Evolutionary conservation across 1,284 basidiomycete genomes (phyloP).

Genomic region (Rugosomyces carneus): DNA sequence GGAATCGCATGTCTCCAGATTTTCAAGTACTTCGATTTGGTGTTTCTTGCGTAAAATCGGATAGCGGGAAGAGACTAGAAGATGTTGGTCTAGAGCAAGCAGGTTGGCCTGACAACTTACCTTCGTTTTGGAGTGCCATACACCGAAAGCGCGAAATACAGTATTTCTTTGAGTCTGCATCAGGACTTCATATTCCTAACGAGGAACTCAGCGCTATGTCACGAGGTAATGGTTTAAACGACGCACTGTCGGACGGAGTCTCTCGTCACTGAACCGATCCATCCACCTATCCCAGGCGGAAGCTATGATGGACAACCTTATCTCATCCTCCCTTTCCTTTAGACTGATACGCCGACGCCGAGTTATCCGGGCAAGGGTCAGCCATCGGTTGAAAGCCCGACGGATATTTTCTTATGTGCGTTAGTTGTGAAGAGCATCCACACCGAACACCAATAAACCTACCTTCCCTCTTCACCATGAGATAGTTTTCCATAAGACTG

Average conservation of each 20-base stretch:
- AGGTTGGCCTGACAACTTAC: slow-evolving; percentile 27
- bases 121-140: slow-evolving; percentile 69
- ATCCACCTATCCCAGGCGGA: slow-evolving; percentile 73
- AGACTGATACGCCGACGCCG: slow-evolving; percentile 53
- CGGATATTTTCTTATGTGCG: slow-evolving; percentile 50
- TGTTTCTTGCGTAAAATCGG: slow-evolving; percentile 56
- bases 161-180: slow-evolving; percentile 52
- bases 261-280: slow-evolving; percentile 57
- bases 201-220: slow-evolving; percentile 8
- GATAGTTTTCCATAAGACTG: slow-evolving; percentile 75
- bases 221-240: neutral
- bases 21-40: slow-evolving; percentile 56
- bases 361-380: slow-evolving; percentile 48
- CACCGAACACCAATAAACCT: slow-evolving; percentile 10
- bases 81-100: slow-evolving; percentile 9
- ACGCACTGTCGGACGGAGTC: slow-evolving; percentile 57
- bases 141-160: slow-evolving; percentile 58
- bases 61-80: slow-evolving; percentile 68
- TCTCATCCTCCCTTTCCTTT: slow-evolving; percentile 56
- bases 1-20: slow-evolving; percentile 67
- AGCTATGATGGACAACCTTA: slow-evolving; percentile 43
- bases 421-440: slow-evolving; percentile 1
- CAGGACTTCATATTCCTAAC: slow-evolving; percentile 56
- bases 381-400: slow-evolving; percentile 66
- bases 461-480: slow-evolving; percentile 74